Conservation (phyloP, 75 land plant genomes). For the Adiantum capillusveneris region DNA sequence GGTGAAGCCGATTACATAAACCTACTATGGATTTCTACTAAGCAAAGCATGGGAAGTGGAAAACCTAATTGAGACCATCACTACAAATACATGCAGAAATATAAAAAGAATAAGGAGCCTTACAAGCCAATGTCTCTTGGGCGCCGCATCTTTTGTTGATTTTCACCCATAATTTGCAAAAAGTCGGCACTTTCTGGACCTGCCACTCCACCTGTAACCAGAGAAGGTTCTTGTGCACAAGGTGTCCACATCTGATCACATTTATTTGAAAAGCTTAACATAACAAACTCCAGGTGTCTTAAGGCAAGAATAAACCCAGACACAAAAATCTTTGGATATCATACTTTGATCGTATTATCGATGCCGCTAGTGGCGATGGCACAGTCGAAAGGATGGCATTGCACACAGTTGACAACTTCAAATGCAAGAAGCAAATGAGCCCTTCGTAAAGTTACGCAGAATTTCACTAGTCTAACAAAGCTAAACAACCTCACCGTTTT, state of each 20-base stretch:
- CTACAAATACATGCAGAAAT: too few relatives aligned
- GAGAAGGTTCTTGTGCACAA: slow-evolving; percentile 57
- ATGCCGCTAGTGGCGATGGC: slow-evolving; percentile 96
- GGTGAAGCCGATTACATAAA: too few relatives aligned
- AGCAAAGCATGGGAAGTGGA: too few relatives aligned
- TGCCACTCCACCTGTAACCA: slow-evolving; percentile 51
- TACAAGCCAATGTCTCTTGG: slow-evolving; percentile 71
- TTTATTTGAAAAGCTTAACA: background rate
- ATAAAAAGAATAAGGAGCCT: too few relatives aligned
- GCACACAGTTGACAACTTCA: slow-evolving; percentile 97
- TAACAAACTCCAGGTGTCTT: too few relatives aligned
- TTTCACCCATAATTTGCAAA: slow-evolving; percentile 56
- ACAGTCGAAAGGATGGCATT: slow-evolving; percentile 93
- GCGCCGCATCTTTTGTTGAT: slow-evolving; percentile 56
- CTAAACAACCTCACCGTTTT: slow-evolving; percentile 58
- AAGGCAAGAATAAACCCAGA: too few relatives aligned
- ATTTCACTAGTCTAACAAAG: too few relatives aligned
- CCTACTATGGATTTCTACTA: too few relatives aligned
- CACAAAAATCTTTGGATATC: too few relatives aligned
- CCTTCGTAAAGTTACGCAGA: too few relatives aligned
- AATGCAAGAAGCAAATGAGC: too few relatives aligned
- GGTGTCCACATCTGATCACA: slow-evolving; percentile 85
- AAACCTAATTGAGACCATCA: too few relatives aligned
- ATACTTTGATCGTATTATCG: slow-evolving; percentile 91
- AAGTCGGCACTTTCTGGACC: slow-evolving; percentile 67